Base-by-base conservation (phyloP, 129 eudicot genomes). In the Smallanthus sonchifolius region DNA sequence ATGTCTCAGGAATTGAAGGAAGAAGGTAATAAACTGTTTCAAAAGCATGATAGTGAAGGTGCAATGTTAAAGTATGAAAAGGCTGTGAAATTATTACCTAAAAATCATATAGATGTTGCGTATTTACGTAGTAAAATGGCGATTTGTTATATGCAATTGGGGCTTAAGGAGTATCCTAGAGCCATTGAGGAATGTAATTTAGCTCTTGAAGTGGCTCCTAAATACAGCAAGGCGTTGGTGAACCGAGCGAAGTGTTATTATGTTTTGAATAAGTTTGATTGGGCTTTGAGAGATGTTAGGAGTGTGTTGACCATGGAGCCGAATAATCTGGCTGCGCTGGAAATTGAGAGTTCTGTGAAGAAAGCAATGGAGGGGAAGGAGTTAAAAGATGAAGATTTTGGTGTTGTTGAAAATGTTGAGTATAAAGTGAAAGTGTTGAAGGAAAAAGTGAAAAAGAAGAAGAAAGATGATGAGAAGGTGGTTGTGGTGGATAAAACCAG, bases 161-260 rank as follows among this genome's bases (percentile, higher is more conserved):
- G 98, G 3, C 59, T 89, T 30, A 85, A 84, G 16, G 98, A 92
- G 81, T 89, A 84, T 28, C 98, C 98, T 0, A 86, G 95, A 75
- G 98, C 98, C 4, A 88, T 92, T 66, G 75, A 77, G 48, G 95
- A 92, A 66, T 92, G 98, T 64, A 92, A 92, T 79, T 74, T 89
- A 77, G 98, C 96, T 19, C 96, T 92, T 72, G 92, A 92, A 61
- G 95, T 92, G 72, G 92, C 96, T 56, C 95, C 98, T 15, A 92
- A 86, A 80, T 92, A 85, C 67, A 86, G 95, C 70, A 89, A 89
- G 75, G 98, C 98, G 8, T 79, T 92, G 79, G 74, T 92, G 76
- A 92, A 73, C 81, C 83, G 98, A 77, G 98, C 95, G 0, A 89
- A 72, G 65, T 92, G 98, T 73, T 89, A 87, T 45, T 84, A 81